Percentiles rank a stretch among this genome's conserved stretches.
Evolutionary conservation across 2,329 filamentous ascomycete species (phyloP).

Genomic region (Salinomyces thailandicus): DNA sequence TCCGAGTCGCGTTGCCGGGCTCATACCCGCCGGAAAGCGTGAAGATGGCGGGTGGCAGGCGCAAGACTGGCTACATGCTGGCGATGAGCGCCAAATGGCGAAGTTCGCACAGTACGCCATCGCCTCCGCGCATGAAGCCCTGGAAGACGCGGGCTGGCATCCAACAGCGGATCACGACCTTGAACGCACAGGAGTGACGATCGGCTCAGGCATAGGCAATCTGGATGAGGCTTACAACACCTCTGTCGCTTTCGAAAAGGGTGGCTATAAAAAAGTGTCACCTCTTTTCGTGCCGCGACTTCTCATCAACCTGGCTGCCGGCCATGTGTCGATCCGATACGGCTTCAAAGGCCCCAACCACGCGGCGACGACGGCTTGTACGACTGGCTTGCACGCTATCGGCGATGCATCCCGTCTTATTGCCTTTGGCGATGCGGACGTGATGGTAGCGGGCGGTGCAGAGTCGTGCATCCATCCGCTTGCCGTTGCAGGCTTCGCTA

Average conservation of each 20-base stretch:
- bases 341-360: slow-evolving; percentile 87
- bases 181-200: slow-evolving; percentile 76
- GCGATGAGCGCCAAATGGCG: slow-evolving; percentile 71
- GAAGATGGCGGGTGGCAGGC: slow-evolving; percentile 37
- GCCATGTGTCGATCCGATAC: slow-evolving; percentile 87
- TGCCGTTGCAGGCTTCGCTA: slow-evolving; percentile 81
- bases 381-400: slow-evolving; percentile 87
- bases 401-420: slow-evolving; percentile 92
- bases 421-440: slow-evolving; percentile 77
- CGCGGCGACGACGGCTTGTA: slow-evolving; percentile 86
- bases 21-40: slow-evolving; percentile 54
- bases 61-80: slow-evolving; percentile 37
- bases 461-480: slow-evolving; percentile 95
- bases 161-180: slow-evolving; percentile 50
- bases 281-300: slow-evolving; percentile 88
- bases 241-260: slow-evolving; percentile 61
- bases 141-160: slow-evolving; percentile 71
- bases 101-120: slow-evolving; percentile 84
- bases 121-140: slow-evolving; percentile 74
- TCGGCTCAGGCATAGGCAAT: slow-evolving; percentile 93
- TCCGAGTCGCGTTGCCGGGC: slow-evolving; percentile 73
- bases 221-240: slow-evolving; percentile 83
- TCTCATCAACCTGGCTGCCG: slow-evolving; percentile 88
- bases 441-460: slow-evolving; percentile 92
- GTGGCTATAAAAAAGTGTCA: slow-evolving; percentile 83